phyloP scores from a whole-genome alignment of 2,329 filamentous ascomycete genomes.

The Domatiomyces catenatus region DNA sequence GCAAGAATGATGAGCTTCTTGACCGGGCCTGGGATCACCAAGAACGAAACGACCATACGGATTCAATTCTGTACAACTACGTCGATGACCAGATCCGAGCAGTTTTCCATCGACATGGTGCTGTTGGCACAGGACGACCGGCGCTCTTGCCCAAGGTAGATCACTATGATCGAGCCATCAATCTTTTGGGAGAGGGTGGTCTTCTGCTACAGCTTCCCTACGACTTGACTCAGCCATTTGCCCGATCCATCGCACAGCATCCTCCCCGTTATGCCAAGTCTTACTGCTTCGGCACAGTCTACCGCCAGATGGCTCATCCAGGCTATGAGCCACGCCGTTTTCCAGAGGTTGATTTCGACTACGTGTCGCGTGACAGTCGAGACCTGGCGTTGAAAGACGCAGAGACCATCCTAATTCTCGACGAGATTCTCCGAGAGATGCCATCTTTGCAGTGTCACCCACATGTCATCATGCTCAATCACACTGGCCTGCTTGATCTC shows the following conservation, averaged over 20 bases:
- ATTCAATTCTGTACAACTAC: conserved; percentile 54
- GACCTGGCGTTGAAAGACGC: conserved; percentile 84
- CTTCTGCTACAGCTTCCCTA: conserved; percentile 75
- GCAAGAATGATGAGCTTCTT: conserved; percentile 47
- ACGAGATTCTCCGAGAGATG: conserved; percentile 73
- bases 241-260: conserved; percentile 63
- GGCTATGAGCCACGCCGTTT: conserved; percentile 70
- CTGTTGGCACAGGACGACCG: conserved; percentile 61
- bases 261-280: conserved; percentile 49
- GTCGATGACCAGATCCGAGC: conserved; percentile 59
- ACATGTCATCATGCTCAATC: conserved; percentile 83
- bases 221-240: conserved; percentile 79
- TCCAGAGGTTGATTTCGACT: conserved; percentile 90
- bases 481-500: conserved; percentile 68
- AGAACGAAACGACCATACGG: conserved; percentile 20
- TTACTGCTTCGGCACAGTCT: conserved; percentile 78
- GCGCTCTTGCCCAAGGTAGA: conserved; percentile 67
- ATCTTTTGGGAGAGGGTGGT: conserved; percentile 73
- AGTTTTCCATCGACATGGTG: conserved; percentile 80
- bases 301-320: conserved; percentile 47
- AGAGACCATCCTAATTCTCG: conserved; percentile 82
- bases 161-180: conserved; percentile 53
- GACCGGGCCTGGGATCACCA: conserved; percentile 13
- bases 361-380: conserved; percentile 66
- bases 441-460: conserved; percentile 54